Evolutionary conservation across 1,284 basidiomycete genomes (phyloP).

Genomic region (Pseudozyma hubeiensis): DNA sequence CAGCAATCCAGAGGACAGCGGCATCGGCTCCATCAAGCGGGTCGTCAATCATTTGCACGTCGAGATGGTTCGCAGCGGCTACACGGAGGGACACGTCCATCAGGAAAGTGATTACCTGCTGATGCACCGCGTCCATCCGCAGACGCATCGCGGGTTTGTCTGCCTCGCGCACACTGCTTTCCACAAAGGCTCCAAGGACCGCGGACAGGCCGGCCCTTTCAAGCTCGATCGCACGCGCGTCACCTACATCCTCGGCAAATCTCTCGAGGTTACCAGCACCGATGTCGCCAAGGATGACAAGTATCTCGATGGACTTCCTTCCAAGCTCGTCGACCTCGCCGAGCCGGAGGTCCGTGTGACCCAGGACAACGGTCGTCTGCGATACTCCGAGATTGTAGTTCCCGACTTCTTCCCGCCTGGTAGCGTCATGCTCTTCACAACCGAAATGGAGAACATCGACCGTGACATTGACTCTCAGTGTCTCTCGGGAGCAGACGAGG

Average conservation of each 20-base stretch:
- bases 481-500: slow-evolving; percentile 53
- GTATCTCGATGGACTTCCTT: slow-evolving; percentile 50
- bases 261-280: slow-evolving; percentile 48
- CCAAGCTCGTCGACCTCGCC: slow-evolving; percentile 55
- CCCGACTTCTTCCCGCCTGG: slow-evolving; percentile 63
- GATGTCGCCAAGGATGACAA: slow-evolving; percentile 33
- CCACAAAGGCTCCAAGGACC: slow-evolving; percentile 47
- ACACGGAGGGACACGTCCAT: slow-evolving; percentile 60
- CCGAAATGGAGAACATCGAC: slow-evolving; percentile 54
- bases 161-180: slow-evolving; percentile 62
- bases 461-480: slow-evolving; percentile 54
- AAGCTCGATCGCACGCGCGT: slow-evolving; percentile 54
- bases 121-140: slow-evolving; percentile 62
- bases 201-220: slow-evolving; percentile 57
- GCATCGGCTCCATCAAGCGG: slow-evolving; percentile 56
- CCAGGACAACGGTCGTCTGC: slow-evolving; percentile 34
- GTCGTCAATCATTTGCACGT: slow-evolving; percentile 62
- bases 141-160: slow-evolving; percentile 61
- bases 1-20: slow-evolving; percentile 44
- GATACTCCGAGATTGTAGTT: slow-evolving; percentile 56
- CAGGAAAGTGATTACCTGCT: slow-evolving; percentile 62
- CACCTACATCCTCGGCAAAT: slow-evolving; percentile 58
- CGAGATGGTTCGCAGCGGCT: slow-evolving; percentile 62
- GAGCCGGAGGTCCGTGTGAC: slow-evolving; percentile 42
- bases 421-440: slow-evolving; percentile 63